phyloP scores from a whole-genome alignment of 2,329 filamentous ascomycete genomes.

The Exophiala xenobiotica region DNA sequence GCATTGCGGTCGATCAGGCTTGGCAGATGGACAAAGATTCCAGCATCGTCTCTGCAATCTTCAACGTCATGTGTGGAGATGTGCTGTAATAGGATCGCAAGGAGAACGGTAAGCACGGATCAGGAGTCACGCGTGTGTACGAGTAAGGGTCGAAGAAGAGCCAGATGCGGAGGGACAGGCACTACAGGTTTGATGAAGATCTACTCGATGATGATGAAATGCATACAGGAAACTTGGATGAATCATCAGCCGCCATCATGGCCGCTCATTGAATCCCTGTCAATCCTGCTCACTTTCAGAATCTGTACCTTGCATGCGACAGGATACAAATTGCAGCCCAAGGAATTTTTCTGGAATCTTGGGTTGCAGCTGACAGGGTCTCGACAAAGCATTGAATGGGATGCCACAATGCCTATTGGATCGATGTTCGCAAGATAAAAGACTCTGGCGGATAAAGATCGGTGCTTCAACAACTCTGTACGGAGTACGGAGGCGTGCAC shows the following conservation, averaged over 20 bases:
- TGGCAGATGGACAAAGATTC: not conserved
- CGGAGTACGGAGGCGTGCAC: too few relatives aligned
- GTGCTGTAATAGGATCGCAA: not conserved
- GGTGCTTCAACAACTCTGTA: too few relatives aligned
- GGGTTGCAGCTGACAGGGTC: not conserved
- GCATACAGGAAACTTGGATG: not conserved
- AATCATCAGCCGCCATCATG: not conserved
- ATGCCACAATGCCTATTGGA: too few relatives aligned
- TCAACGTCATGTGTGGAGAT: not conserved
- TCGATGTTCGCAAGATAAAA: not conserved
- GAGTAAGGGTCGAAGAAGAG: not conserved
- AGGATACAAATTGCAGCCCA: not conserved
- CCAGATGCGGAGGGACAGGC: not conserved
- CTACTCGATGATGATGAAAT: not conserved
- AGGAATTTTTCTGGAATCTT: not conserved
- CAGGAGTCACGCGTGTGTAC: not conserved
- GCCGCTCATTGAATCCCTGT: too few relatives aligned
- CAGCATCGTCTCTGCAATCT: not conserved
- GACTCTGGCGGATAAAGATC: not conserved
- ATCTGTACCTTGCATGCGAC: not conserved
- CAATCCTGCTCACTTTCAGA: not conserved
- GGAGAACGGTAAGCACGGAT: not conserved
- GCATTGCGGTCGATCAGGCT: not conserved
- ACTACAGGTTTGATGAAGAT: not conserved
- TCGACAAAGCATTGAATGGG: conserved; percentile 5